Evolutionary conservation across 352 stramenopile genomes (phyloP).

Genomic region (Pythium phragmiticola): DNA sequence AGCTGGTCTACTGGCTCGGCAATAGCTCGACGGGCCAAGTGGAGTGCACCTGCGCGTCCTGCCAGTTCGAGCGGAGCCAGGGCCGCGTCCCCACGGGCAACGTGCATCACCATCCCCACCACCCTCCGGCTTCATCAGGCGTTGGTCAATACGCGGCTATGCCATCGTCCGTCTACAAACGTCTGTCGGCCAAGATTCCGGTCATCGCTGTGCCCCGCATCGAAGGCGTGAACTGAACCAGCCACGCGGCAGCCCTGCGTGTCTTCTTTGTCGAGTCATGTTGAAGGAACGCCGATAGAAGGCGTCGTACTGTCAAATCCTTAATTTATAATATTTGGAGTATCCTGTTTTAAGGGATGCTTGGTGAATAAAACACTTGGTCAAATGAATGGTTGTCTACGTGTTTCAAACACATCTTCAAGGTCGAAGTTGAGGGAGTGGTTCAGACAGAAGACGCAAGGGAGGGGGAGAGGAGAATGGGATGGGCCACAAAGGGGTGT

Average conservation of each 20-base stretch:
- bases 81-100: background rate
- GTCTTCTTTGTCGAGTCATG: slow-evolving; percentile 5
- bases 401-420: slow-evolving; percentile 29
- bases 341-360: background rate
- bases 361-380: slow-evolving; percentile 18
- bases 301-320: slow-evolving; percentile 7
- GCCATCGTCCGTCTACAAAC: slow-evolving; percentile 13
- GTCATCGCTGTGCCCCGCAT: slow-evolving; percentile 59
- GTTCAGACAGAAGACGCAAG: background rate
- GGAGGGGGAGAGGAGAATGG: slow-evolving; percentile 1
- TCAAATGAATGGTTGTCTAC: background rate
- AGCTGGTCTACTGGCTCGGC: slow-evolving; percentile 30
- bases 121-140: background rate
- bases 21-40: slow-evolving; percentile 23
- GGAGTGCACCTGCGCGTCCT: slow-evolving; percentile 19
- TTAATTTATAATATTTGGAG: slow-evolving; percentile 20
- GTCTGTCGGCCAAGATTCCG: slow-evolving; percentile 39
- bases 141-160: background rate
- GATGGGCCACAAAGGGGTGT: slow-evolving; percentile 2
- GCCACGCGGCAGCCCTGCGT: background rate
- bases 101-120: slow-evolving; percentile 4
- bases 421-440: slow-evolving; percentile 32
- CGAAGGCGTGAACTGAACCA: slow-evolving; percentile 58
- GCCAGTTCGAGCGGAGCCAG: slow-evolving; percentile 9
- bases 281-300: slow-evolving; percentile 15